Base-by-base conservation (phyloP, 108 stramenopile genomes). In the Parietichytrium sp. region DNA sequence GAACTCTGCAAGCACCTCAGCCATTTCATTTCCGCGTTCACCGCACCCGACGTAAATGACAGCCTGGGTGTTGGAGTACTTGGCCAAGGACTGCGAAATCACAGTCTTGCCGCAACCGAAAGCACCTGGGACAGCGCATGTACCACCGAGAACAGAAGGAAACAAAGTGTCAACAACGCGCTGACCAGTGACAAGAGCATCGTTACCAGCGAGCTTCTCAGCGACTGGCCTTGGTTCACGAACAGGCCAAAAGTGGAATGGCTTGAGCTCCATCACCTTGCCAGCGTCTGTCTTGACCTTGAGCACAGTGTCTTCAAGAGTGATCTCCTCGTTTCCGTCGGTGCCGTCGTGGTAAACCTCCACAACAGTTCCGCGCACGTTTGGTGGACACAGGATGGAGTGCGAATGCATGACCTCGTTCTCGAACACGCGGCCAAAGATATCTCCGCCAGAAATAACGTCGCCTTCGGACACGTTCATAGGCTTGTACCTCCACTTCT, bases 61-160 rank as follows among this genome's bases (percentile, higher is more conserved):
- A 79, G 91, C 91, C 83, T 94, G 93, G 49, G 92, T 93, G 94
- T 99, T 99, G 82, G 93, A 94, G 88, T 97, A 98, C 92, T 99
- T 99, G 90, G 96, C 95, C 12, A 99, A 91, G 48, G 95, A 95
- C 85, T 99, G 98, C 33, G 94, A 95, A 83, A 99, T 99, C 83
- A 97, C 97, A 55, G 98, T 99, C 96, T 99, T 99, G 83, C 98
- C 98, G 87, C 98, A 99, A 25, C 95, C 97, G 88, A 99, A 99
- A 30, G 98, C 98, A 53, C 98, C 98, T 54, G 98, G 98, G 8
- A 99, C 97, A 77, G 98, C 97, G 81, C 96, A 97, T 7, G 98
- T 98, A 81, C 98, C 98, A 30, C 98, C 98, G 78, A 96, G 90
- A 47, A 99, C 98, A 31, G 96, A 96, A 30, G 96, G 97, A 92